A percentile compares a stretch with the other conserved stretches of the same genome.
Conservation (phyloP, 768 basidiomycete genomes). For the Amanita muscaria region DNA sequence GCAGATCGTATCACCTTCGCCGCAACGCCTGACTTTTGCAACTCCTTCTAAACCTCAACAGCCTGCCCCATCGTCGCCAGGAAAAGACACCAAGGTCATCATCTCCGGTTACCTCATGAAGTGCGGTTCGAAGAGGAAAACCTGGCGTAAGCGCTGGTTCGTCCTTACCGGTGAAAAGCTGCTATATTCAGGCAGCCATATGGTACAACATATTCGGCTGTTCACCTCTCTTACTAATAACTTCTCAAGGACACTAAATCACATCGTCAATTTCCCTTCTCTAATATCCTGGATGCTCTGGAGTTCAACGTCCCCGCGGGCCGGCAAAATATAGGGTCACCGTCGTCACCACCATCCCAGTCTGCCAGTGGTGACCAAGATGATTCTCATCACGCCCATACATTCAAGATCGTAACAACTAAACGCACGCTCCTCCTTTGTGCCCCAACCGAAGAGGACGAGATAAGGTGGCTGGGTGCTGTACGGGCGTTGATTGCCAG, state of each 20-base stretch:
- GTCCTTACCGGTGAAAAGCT: slow-evolving; percentile 83
- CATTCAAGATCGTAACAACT: slow-evolving; percentile 95
- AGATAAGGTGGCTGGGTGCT: slow-evolving; percentile 96
- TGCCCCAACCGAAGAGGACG: slow-evolving; percentile 94
- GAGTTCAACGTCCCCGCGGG: slow-evolving; percentile 67
- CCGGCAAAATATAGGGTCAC: slow-evolving; percentile 36
- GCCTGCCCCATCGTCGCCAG: slow-evolving; percentile 41
- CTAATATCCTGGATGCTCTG: slow-evolving; percentile 84
- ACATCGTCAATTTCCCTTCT: slow-evolving; percentile 78
- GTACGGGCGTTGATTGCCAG: slow-evolving; percentile 85
- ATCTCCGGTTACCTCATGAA: slow-evolving; percentile 93
- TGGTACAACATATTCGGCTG: slow-evolving; percentile 48
- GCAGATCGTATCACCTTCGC: slow-evolving; percentile 26
- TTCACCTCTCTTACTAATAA: background rate
- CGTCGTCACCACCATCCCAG: slow-evolving; percentile 28
- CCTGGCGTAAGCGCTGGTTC: slow-evolving; percentile 98
- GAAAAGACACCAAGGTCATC: slow-evolving; percentile 50
- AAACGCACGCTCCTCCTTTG: slow-evolving; percentile 84
- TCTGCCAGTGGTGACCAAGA: slow-evolving; percentile 31
- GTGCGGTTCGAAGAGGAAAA: slow-evolving; percentile 85
- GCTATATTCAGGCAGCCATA: slow-evolving; percentile 87
- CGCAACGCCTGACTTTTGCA: slow-evolving; percentile 30
- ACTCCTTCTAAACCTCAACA: slow-evolving; percentile 31
- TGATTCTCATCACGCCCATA: slow-evolving; percentile 41
- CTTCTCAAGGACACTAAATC: slow-evolving; percentile 72